Evolutionary conservation across 805 yeast species (phyloP), one percentile per base, ranked within the genome.

Genomic region (Lipomyces starkeyi): DNA sequence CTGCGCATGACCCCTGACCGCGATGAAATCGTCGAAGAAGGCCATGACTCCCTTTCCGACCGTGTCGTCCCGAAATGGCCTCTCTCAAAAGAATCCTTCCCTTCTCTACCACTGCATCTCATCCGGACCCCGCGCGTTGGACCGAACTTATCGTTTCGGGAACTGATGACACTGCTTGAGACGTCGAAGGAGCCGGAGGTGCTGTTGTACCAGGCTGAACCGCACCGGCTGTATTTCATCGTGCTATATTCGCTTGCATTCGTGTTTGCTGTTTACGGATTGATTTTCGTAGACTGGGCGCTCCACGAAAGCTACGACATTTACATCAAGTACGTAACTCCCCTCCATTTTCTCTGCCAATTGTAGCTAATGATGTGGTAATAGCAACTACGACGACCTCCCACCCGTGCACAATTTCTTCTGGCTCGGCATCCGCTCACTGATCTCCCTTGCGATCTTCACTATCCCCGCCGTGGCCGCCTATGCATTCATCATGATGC

Each of bases 171-270:
- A 65, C 83, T 85, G 11, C 79, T 91, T 68, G 81, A 83, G 67
- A 79, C 80, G 53, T 86, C 88, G 72, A 79, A 78, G 13, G 83
- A 84, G 59, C 94, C 94, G 0, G 96, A 91, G 60, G 71, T 69
- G 74, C 80, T 91, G 63, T 83, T 91, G 57, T 91, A 91, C 78
- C 94, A 91, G 80, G 87, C 93, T 32, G 97, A 91, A 78, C 91
- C 95, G 0, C 97, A 91, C 76, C 81, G 90, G 65, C 81, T 90
- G 40, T 91, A 91, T 77, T 91, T 91, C 76, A 80, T 90, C 11
- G 84, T 87, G 25, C 85, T 91, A 75, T 86, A 88, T 69, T 86
- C 91, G 58, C 83, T 89, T 74, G 91, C 93, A 0, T 79, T 90
- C 52, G 87, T 88, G 11, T 86, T 89, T 73, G 81, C 89, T 2